A percentile compares a stretch with the other conserved stretches of the same genome.
These are phyloP conservation scores for Diaporthe caulivora DNA, from an alignment of 2,329 filamentous ascomycete genomes.

Conservation along the genomic window DNA sequence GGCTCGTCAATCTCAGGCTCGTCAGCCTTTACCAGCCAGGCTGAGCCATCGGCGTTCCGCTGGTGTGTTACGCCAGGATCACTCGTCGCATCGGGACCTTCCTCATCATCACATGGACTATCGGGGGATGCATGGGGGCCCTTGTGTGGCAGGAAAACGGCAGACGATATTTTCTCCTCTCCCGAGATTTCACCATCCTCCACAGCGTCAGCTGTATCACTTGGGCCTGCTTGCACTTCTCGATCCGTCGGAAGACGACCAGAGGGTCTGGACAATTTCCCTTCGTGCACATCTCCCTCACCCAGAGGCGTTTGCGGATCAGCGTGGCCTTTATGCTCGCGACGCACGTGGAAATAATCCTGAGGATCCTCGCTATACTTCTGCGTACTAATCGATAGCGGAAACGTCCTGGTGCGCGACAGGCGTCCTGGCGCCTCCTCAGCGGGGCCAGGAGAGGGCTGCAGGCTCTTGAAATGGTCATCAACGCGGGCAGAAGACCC, in stretches of 20 bases:
- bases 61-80: slow-evolving; percentile 34
- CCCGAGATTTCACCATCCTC: slow-evolving; percentile 74
- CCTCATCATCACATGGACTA: slow-evolving; percentile 41
- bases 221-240: slow-evolving; percentile 32
- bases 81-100: slow-evolving; percentile 39
- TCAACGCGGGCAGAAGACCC: slow-evolving; percentile 42
- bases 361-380: slow-evolving; percentile 36
- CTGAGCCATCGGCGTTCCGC: slow-evolving; percentile 39
- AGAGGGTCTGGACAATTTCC: slow-evolving; percentile 34
- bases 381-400: slow-evolving; percentile 36
- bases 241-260: slow-evolving; percentile 26
- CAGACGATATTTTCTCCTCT: slow-evolving; percentile 89
- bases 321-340: slow-evolving; percentile 15
- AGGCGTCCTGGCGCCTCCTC: slow-evolving; percentile 43
- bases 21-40: slow-evolving; percentile 71
- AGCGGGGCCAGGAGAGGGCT: slow-evolving; percentile 43
- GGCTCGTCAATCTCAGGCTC: slow-evolving; percentile 57
- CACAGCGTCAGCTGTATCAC: slow-evolving; percentile 48
- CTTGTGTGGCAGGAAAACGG: slow-evolving; percentile 84
- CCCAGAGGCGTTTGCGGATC: slow-evolving; percentile 20
- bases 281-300: slow-evolving; percentile 12
- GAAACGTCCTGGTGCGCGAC: slow-evolving; percentile 42
- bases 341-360: slow-evolving; percentile 44
- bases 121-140: slow-evolving; percentile 58
- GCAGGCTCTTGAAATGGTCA: slow-evolving; percentile 38